Conservation (phyloP, 2,329 filamentous ascomycete genomes). For the Dendrostoma leiphaemia region DNA sequence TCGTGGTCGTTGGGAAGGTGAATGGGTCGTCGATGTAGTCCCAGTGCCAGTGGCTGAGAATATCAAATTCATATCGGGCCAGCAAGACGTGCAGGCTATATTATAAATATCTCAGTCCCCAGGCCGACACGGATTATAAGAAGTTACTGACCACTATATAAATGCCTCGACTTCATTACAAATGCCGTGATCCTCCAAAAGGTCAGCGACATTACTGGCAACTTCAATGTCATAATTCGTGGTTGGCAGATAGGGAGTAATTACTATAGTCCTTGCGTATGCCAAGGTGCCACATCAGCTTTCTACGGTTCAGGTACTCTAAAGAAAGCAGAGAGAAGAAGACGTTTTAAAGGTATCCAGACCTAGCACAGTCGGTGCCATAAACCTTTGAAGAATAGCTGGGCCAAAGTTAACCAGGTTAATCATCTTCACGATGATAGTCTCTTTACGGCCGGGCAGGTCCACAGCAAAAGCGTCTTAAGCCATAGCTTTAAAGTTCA, state of each 20-base stretch:
- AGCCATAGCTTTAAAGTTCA: too few species aligned
- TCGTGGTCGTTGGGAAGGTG: constrained; percentile 36
- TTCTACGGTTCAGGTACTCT: constrained; percentile 27
- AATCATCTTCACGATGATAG: constrained; percentile 31
- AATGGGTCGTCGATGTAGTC: constrained; percentile 47
- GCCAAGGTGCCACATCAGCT: constrained; percentile 30
- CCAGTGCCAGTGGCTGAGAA: constrained; percentile 38
- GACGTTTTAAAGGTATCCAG: constrained; percentile 32
- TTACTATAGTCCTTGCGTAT: constrained; percentile 29
- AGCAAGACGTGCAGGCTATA: too few species aligned
- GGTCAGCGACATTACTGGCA: constrained; percentile 26
- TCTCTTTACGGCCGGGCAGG: too few species aligned
- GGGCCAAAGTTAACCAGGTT: constrained; percentile 39
- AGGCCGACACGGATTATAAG: too few species aligned
- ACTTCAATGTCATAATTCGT: constrained; percentile 27
- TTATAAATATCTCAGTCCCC: too few species aligned
- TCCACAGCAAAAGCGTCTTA: too few species aligned
- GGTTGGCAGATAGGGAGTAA: constrained; percentile 27
- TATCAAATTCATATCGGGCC: too few species aligned
- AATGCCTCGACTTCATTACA: background rate
- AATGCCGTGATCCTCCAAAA: constrained; percentile 3
- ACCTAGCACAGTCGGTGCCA: constrained; percentile 34
- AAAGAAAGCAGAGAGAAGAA: constrained; percentile 16
- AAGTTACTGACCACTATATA: constrained; percentile 10
- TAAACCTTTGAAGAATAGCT: constrained; percentile 35